phyloP scores from a whole-genome alignment of 768 basidiomycete genomes.

The Termitomyces sp. region DNA sequence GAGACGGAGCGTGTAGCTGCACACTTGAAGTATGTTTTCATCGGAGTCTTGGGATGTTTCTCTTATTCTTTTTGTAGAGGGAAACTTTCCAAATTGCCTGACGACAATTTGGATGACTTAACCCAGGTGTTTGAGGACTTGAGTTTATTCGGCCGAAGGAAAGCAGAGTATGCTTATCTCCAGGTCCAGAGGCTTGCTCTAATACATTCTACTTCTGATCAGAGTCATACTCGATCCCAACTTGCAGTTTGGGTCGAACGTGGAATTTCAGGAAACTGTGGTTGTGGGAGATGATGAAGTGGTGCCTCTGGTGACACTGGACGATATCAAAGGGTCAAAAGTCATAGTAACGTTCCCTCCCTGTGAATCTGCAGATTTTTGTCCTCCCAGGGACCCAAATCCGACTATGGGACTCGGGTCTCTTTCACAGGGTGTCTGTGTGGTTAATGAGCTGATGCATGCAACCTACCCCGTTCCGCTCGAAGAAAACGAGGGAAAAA shows the following conservation, averaged over 20 bases:
- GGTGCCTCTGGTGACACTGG: slow-evolving; percentile 2
- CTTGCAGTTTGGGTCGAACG: background rate
- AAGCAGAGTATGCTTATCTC: slow-evolving; percentile 3
- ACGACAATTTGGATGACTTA: background rate
- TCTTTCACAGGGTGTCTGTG: background rate
- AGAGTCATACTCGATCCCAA: slow-evolving; percentile 1
- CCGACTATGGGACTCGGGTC: background rate
- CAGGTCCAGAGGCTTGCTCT: background rate
- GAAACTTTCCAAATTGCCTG: background rate
- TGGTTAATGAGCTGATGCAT: background rate
- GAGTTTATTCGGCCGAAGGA: slow-evolving; percentile 5
- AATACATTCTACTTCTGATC: background rate
- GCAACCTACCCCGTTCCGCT: background rate
- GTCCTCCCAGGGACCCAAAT: background rate
- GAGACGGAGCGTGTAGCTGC: background rate
- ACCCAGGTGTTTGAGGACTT: background rate
- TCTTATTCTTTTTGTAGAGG: background rate
- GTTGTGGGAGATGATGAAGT: background rate
- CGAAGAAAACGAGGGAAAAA: background rate
- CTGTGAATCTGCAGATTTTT: background rate
- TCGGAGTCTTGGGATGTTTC: background rate
- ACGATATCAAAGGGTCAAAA: slow-evolving; percentile 1
- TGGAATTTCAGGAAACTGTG: background rate
- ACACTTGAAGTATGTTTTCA: background rate
- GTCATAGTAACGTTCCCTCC: background rate